phyloP scores from a whole-genome alignment of 2,329 filamentous ascomycete species.

The Beauveria sp. region DNA sequence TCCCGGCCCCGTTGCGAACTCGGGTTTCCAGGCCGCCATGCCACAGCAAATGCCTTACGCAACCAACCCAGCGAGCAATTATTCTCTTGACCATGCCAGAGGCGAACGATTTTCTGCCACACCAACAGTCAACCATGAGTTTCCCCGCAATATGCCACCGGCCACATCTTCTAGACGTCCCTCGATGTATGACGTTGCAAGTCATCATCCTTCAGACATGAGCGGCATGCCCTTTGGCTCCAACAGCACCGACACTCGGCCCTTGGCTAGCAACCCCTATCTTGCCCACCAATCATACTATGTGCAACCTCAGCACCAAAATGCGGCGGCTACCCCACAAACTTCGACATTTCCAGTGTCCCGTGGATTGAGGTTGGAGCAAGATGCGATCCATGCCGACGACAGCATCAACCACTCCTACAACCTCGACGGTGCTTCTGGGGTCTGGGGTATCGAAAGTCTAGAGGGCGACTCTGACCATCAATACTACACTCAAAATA shows the following conservation, averaged over 20 bases:
- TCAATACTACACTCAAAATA: neutral
- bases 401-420: neutral
- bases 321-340: conserved; percentile 12
- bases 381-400: conserved; percentile 9
- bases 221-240: conserved; percentile 10
- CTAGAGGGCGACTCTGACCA: conserved; percentile 1
- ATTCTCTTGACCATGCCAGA: conserved; percentile 16
- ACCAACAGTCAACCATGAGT: conserved; percentile 16
- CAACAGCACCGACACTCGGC: conserved; percentile 10
- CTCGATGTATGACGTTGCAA: conserved; percentile 16
- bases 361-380: conserved; percentile 15
- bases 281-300: conserved; percentile 15
- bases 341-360: conserved; percentile 15
- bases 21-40: neutral
- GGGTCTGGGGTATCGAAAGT: neutral
- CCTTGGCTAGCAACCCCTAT: conserved; percentile 9
- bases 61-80: conserved; percentile 12
- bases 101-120: conserved; percentile 14
- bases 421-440: neutral
- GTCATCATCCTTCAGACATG: conserved; percentile 13
- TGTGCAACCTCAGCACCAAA: conserved; percentile 13
- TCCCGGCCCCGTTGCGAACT: neutral
- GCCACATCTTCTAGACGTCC: conserved; percentile 14
- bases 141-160: conserved; percentile 20
- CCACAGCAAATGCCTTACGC: neutral